Evolutionary conservation across 2,329 filamentous ascomycete genomes (phyloP).

Genomic region (Neurospora sp.): DNA sequence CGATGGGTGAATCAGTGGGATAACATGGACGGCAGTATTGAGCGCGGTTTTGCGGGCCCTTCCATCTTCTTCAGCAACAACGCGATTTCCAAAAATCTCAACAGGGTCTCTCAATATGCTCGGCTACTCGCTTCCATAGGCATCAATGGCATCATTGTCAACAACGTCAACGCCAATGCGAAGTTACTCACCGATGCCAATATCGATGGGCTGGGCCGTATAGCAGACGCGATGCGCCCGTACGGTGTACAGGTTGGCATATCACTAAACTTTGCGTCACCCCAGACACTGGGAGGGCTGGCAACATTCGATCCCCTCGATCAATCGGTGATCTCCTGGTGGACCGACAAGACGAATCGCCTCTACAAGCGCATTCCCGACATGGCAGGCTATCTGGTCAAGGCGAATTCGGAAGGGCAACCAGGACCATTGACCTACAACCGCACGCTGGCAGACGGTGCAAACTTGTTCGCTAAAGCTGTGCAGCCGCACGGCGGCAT

Average conservation of each 20-base stretch:
- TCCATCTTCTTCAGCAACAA: conserved; percentile 60
- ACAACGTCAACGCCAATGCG: conserved; percentile 64
- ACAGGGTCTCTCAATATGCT: conserved; percentile 51
- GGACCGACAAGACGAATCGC: conserved; percentile 47
- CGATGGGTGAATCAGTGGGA: conserved; percentile 69
- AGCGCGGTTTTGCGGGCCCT: conserved; percentile 54
- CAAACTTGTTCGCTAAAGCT: conserved; percentile 56
- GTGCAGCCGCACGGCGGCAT: conserved; percentile 49
- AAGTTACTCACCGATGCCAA: conserved; percentile 45
- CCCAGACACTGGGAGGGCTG: conserved; percentile 44
- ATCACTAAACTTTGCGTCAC: conserved; percentile 60
- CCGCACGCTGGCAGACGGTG: conserved; percentile 57
- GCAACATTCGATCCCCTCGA: conserved; percentile 58
- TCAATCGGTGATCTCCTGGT: conserved; percentile 49
- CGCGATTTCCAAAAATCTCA: conserved; percentile 45
- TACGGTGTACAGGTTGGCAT: conserved; percentile 58
- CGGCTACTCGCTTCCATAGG: conserved; percentile 57
- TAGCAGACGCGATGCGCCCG: conserved; percentile 57
- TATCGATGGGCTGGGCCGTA: conserved; percentile 48
- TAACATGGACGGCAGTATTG: conserved; percentile 58
- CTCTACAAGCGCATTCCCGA: conserved; percentile 56
- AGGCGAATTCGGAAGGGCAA: conserved; percentile 64
- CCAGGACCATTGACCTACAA: conserved; percentile 62
- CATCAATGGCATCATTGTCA: conserved; percentile 57
- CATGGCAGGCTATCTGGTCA: conserved; percentile 59